These are phyloP conservation scores for Globisporangium nagaii DNA, from an alignment of 352 stramenopile species.

Conservation along the genomic window DNA sequence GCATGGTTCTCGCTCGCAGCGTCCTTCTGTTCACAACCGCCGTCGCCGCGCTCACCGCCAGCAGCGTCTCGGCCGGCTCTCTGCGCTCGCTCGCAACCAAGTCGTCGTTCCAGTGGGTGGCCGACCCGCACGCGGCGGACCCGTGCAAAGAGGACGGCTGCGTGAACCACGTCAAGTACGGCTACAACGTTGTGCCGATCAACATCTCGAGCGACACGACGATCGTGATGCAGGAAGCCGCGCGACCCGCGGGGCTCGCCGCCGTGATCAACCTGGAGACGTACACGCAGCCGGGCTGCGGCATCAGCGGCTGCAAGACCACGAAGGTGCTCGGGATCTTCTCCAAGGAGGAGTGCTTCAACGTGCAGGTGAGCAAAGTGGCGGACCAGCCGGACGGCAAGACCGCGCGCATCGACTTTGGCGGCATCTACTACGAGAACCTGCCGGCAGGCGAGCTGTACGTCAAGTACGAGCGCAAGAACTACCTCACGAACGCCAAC, in stretches of 20 bases:
- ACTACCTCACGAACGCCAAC: slow-evolving; percentile 35
- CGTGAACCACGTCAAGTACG: slow-evolving; percentile 46
- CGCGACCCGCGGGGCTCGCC: slow-evolving; percentile 24
- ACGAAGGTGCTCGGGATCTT: slow-evolving; percentile 29
- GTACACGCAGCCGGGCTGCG: slow-evolving; percentile 43
- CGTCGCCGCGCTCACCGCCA: not conserved
- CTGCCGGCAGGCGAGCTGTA: slow-evolving; percentile 48
- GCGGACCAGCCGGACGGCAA: slow-evolving; percentile 32
- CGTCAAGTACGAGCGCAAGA: slow-evolving; percentile 46
- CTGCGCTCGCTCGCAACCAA: slow-evolving; percentile 7
- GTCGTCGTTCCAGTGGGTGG: slow-evolving; percentile 32
- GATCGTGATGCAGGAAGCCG: slow-evolving; percentile 35
- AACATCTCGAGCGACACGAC: slow-evolving; percentile 26
- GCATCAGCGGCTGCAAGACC: slow-evolving; percentile 32
- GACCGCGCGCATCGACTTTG: slow-evolving; percentile 37
- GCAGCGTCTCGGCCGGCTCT: not conserved
- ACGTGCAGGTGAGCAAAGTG: slow-evolving; percentile 22
- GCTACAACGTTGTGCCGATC: slow-evolving; percentile 37
- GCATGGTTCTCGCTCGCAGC: not conserved
- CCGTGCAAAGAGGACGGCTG: slow-evolving; percentile 27
- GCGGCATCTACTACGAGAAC: slow-evolving; percentile 53
- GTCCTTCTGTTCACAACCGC: not conserved
- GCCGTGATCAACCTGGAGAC: slow-evolving; percentile 37
- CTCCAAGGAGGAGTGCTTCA: slow-evolving; percentile 41
- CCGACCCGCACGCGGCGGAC: slow-evolving; percentile 34